These are phyloP conservation scores for Tricholoma furcatifolium DNA, from an alignment of 768 basidiomycete genomes.

Conservation along the genomic window DNA sequence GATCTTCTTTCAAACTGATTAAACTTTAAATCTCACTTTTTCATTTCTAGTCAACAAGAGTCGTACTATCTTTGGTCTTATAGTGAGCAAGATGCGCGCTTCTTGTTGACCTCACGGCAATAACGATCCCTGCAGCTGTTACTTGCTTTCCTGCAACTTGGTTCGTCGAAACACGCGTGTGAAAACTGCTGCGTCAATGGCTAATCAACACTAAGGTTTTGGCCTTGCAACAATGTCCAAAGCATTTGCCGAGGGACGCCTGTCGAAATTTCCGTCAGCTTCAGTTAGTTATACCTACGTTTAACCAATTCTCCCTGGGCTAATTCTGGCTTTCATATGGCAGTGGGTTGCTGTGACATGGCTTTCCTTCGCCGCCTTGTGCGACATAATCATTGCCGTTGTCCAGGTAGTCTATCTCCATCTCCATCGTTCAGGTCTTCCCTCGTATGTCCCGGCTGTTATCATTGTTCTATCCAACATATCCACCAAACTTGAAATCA, in stretches of 20 bases:
- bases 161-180: not conserved
- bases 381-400: not conserved
- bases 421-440: not conserved
- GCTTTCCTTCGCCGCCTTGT: conserved; percentile 1
- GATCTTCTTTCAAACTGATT: too few species aligned
- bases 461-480: not conserved
- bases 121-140: not conserved
- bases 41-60: not conserved
- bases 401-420: conserved; percentile 1
- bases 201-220: not conserved
- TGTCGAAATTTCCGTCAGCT: not conserved
- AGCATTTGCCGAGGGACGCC: not conserved
- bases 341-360: conserved; percentile 4
- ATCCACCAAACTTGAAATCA: not conserved
- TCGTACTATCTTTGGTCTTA: not conserved
- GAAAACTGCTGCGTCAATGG: not conserved
- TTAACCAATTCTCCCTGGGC: too few species aligned
- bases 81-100: not conserved
- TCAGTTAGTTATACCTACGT: not conserved
- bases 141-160: not conserved
- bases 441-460: not conserved
- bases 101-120: not conserved
- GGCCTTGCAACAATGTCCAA: not conserved
- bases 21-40: not conserved
- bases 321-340: too few species aligned